Evolutionary conservation across 1,284 basidiomycete genomes (phyloP), one percentile per base, ranked within the genome.

Genomic region (Tylopilus orsonianus): DNA sequence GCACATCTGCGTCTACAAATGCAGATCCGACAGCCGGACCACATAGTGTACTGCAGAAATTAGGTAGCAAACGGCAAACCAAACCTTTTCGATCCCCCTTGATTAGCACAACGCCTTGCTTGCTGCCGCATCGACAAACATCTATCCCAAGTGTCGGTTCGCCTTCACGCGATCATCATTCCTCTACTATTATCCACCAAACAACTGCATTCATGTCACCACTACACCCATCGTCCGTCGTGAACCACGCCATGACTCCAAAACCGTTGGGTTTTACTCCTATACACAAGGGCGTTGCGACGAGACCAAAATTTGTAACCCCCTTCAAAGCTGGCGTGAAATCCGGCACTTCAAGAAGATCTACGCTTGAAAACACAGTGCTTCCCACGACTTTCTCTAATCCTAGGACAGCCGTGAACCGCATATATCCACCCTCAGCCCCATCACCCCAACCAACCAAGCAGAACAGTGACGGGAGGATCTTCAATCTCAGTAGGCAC

Each of bases 311-410:
- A 42, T 90, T 90, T 56, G 64, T 75, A 2, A 88, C 86, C 0
- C 87, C 87, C 0, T 90, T 90, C 67, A 90, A 88, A 62, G 51
- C 67, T 6, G 79, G 77, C 2, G 71, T 79, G 70, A 70, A 68
- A 41, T 39, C 47, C 35, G 19, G 44, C 56, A 57, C 56, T 41
- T 49, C 44, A 10, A 42, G 35, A 26, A 27, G 42, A 33, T 40
- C 38, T 26, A 12, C 18, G 16, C 20, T 22, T 7, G 52, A 47
- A 34, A 32, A 48, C n/a, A 29, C 23, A 19, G 32, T 38, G 23
- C 38, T 18, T 23, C 26, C 47, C 16, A 18, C 33, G 29, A 43
- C 44, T 9, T 34, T 52, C 22, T 14, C 44, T 3, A 27, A 23
- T 33, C 22, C 23, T 23, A 45, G 22, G 36, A 37, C 46, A 34